Conservation (phyloP, 2,329 filamentous ascomycete species). For the Aspergillus luchuensis region DNA sequence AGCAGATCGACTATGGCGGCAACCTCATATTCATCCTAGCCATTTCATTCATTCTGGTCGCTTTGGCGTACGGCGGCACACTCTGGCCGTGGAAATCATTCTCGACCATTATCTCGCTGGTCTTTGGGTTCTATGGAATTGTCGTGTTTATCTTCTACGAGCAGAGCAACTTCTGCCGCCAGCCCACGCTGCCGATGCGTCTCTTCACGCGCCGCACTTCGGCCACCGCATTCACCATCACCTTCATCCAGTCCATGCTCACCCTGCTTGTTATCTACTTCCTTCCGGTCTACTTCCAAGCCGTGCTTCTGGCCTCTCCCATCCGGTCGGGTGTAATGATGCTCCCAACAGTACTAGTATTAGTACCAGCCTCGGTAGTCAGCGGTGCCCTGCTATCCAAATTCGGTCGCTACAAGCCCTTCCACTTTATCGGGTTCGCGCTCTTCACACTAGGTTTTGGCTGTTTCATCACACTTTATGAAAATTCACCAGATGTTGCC, state of each 20-base stretch:
- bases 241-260: conserved; percentile 18
- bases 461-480: conserved; percentile 28
- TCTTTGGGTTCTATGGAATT: conserved; percentile 27
- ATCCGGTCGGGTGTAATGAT: conserved; percentile 32
- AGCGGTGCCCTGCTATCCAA: conserved; percentile 34
- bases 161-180: conserved; percentile 11
- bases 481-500: conserved; percentile 22
- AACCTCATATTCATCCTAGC: conserved; percentile 29
- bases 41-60: conserved; percentile 30
- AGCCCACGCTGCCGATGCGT: conserved; percentile 44
- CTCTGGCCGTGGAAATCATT: conserved; percentile 32
- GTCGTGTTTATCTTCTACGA: conserved; percentile 24
- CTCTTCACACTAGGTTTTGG: conserved; percentile 30
- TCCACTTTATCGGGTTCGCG: conserved; percentile 32
- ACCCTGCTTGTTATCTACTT: conserved; percentile 30
- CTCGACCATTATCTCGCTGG: conserved; percentile 29
- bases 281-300: conserved; percentile 51
- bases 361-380: conserved; percentile 30
- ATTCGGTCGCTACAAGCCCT: conserved; percentile 34
- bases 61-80: conserved; percentile 32
- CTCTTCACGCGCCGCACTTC: conserved; percentile 49
- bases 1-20: conserved; percentile 32
- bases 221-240: neutral
- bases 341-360: conserved; percentile 27
- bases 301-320: conserved; percentile 38